Evolutionary conservation across 2,329 filamentous ascomycete genomes (phyloP).

Genomic region (Aspergillus texensis): DNA sequence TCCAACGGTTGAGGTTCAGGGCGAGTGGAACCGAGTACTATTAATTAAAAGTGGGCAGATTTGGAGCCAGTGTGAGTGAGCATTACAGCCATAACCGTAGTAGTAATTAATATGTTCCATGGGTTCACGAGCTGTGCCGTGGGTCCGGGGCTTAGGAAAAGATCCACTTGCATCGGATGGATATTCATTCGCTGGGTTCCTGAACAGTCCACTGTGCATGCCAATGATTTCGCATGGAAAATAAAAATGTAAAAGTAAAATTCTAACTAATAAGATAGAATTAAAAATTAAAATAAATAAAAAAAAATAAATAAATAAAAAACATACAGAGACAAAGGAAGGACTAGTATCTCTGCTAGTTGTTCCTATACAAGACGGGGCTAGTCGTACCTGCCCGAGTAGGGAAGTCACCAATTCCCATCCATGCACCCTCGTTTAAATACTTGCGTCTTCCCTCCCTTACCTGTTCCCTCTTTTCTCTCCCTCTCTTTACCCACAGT

Average conservation of each 20-base stretch:
- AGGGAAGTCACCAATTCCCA: too few species aligned
- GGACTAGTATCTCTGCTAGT: too few species aligned
- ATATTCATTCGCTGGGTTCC: constrained; percentile 1
- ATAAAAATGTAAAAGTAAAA: not conserved
- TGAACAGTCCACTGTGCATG: not conserved
- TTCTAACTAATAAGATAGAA: not conserved
- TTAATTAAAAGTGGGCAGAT: not conserved
- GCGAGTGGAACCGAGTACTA: not conserved
- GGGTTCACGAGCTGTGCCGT: constrained; percentile 1
- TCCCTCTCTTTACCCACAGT: constrained; percentile 11
- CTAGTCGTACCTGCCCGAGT: too few species aligned
- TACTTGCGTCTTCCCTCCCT: constrained; percentile 7
- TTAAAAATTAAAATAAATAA: not conserved
- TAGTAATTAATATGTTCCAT: not conserved
- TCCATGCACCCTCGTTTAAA: not conserved
- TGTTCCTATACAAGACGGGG: not conserved
- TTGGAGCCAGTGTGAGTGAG: not conserved
- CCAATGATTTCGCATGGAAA: not conserved
- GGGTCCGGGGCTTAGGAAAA: constrained; percentile 3
- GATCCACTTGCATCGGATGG: not conserved
- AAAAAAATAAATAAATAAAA: not conserved
- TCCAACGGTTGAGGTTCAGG: not conserved
- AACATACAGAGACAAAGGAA: not conserved
- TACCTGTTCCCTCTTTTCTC: not conserved
- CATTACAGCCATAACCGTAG: too few species aligned